Evolutionary conservation across 2,329 filamentous ascomycete species (phyloP).

Genomic region (Paecilomyces sp.): DNA sequence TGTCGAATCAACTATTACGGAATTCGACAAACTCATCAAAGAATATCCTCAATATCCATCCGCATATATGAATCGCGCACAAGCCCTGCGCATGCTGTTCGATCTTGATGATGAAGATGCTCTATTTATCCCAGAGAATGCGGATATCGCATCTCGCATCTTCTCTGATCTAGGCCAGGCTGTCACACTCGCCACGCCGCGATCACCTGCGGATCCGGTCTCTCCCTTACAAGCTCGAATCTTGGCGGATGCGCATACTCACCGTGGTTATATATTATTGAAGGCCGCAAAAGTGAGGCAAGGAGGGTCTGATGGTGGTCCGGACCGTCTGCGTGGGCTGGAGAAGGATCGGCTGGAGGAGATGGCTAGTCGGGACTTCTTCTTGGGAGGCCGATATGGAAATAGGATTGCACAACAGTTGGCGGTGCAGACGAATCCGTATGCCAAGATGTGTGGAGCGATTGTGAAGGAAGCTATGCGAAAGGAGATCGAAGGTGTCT

Average conservation of each 20-base stretch:
- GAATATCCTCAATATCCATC: slow-evolving; percentile 45
- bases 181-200: slow-evolving; percentile 39
- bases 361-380: slow-evolving; percentile 49
- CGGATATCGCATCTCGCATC: slow-evolving; percentile 15
- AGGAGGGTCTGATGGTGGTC: slow-evolving; percentile 5
- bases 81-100: slow-evolving; percentile 37
- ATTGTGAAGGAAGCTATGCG: slow-evolving; percentile 55
- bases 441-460: slow-evolving; percentile 55
- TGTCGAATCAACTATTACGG: slow-evolving; percentile 25
- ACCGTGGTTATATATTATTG: slow-evolving; percentile 42
- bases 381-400: slow-evolving; percentile 47
- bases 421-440: slow-evolving; percentile 55
- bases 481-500: slow-evolving; percentile 41
- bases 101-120: slow-evolving; percentile 14
- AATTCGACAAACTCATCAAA: slow-evolving; percentile 37
- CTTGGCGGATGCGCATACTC: slow-evolving; percentile 49
- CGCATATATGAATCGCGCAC: slow-evolving; percentile 50
- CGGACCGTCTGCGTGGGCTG: slow-evolving; percentile 24
- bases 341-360: slow-evolving; percentile 43
- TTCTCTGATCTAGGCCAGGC: slow-evolving; percentile 34
- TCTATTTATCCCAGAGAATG: slow-evolving; percentile 17
- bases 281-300: slow-evolving; percentile 22
- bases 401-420: slow-evolving; percentile 51
- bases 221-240: slow-evolving; percentile 43
- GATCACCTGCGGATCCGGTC: slow-evolving; percentile 30